Base-by-base conservation (phyloP, 331 rosid genomes). In the Quercus tomentella region DNA sequence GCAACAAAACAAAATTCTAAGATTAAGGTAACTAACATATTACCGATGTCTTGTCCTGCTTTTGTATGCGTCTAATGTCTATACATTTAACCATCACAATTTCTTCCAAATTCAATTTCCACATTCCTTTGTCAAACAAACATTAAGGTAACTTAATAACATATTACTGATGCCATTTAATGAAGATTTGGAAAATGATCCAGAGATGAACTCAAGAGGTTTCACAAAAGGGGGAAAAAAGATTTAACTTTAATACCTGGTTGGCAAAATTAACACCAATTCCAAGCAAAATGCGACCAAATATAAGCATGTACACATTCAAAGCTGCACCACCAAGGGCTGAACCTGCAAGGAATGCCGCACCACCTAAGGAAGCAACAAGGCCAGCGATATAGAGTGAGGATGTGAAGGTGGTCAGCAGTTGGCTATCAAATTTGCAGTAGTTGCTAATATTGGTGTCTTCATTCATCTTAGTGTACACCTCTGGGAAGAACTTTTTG, bases 251-350 rank as follows among this genome's bases (percentile, higher is more conserved):
- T 49, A 49, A 11, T 78, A 88, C 97, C 90, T 92, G 97, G 81
- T 90, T 92, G 54, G 91, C 87, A 77, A 92, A 90, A 70, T 93
- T 94, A 56, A 92, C 93, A 5, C 97, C 97, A 28, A 92, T 88
- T 33, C 94, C 94, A 7, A 90, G 93, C 85, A 92, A 57, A 23
- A 92, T 63, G 3, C 94, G 87, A 35, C 97, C 97, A 25, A 90
- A 25, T 20, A 90, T 87, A 70, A 92, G 89, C 97, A 90, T 88
- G 83, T 87, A 90, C 30, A 92, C 77, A 51, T 90, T 89, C n/a
- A 84, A 35, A 37, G 97, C 94, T 3, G 93, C 91, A 6, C 87
- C 92, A 2, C 91, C 94, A 25, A 92, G 72, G 15, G 91, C 93
- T 1, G 94, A 56, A 23, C 97, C 93, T 0, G 78, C 91, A 0